These are phyloP conservation scores for Ilex asprella DNA, from an alignment of 257 asterid species.

Conservation along the genomic window DNA sequence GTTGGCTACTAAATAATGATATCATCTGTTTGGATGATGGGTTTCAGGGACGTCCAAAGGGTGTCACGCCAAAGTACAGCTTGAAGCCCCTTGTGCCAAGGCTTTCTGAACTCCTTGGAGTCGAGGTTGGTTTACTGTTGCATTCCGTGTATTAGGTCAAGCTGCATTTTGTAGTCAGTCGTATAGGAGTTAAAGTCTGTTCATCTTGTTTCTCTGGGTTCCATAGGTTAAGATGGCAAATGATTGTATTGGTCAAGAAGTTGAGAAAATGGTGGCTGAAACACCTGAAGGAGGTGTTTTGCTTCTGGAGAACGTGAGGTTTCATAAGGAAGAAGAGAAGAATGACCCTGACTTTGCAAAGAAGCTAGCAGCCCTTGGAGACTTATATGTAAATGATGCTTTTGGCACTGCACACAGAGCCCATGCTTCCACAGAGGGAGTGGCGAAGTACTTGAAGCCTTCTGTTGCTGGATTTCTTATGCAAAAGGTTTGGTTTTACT, in stretches of 20 bases:
- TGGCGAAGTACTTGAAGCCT: slow-evolving; percentile 42
- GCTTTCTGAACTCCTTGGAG: slow-evolving; percentile 67
- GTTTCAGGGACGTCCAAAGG: slow-evolving; percentile 38
- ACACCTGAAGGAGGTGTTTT: slow-evolving; percentile 4
- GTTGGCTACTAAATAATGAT: too few species aligned
- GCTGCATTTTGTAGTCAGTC: too few species aligned
- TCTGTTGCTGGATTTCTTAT: slow-evolving; percentile 50
- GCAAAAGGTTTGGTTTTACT: slow-evolving; percentile 31
- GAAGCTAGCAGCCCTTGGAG: slow-evolving; percentile 49
- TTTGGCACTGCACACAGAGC: slow-evolving; percentile 81
- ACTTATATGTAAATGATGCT: slow-evolving; percentile 68
- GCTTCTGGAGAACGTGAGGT: slow-evolving; percentile 64
- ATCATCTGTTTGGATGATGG: not conserved
- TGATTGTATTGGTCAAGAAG: slow-evolving; percentile 79
- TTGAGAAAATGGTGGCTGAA: slow-evolving; percentile 56
- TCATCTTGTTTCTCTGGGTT: not conserved
- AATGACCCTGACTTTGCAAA: slow-evolving; percentile 52
- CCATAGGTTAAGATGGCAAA: slow-evolving; percentile 70
- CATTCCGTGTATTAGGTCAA: too few species aligned
- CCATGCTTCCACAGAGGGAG: slow-evolving; percentile 56
- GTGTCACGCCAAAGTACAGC: slow-evolving; percentile 36
- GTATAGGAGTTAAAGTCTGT: not conserved
- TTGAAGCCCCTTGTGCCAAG: slow-evolving; percentile 46
- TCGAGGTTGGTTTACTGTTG: slow-evolving; percentile 35
- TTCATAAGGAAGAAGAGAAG: slow-evolving; percentile 53